Evolutionary conservation across 225 moss, liverwort and hornwort species (phyloP).

Genomic region (Pleurozium schreberi): DNA sequence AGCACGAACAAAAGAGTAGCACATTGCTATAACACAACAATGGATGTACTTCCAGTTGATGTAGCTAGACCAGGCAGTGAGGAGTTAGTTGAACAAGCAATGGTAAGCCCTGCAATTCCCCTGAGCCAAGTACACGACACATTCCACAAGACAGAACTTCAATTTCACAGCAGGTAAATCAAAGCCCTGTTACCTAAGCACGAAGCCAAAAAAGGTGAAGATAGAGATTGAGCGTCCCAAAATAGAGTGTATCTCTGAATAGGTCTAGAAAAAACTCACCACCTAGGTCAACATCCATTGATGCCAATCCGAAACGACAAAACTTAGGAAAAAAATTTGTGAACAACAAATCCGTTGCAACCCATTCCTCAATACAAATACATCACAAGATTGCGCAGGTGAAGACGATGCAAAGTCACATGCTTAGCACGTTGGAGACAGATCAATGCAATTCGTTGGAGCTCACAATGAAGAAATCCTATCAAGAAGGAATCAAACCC

Average conservation of each 20-base stretch:
- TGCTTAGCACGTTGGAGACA: not conserved
- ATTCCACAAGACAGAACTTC: not conserved
- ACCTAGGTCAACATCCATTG: not conserved
- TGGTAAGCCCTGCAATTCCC: not conserved
- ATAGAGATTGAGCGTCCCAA: too few relatives aligned
- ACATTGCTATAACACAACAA: not conserved
- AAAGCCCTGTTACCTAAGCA: not conserved
- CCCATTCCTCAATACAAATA: not conserved
- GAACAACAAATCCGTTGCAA: not conserved
- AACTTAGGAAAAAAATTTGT: not conserved
- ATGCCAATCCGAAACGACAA: too few relatives aligned
- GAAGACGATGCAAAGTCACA: not conserved
- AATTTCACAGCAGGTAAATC: not conserved
- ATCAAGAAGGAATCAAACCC: not conserved
- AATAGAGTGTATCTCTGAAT: not conserved
- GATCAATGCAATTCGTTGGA: not conserved
- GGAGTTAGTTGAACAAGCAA: not conserved
- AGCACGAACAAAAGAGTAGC: not conserved
- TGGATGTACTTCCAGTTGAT: not conserved
- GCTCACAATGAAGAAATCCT: not conserved
- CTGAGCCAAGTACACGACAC: not conserved
- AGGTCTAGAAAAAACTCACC: not conserved
- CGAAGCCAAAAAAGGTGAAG: not conserved
- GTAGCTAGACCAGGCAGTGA: not conserved
- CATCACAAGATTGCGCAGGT: not conserved